Percentiles rank a stretch among this genome's conserved stretches.
phyloP scores from a whole-genome alignment of 192 early-diverging fungal species.

The Gaertneriomyces sp. region DNA sequence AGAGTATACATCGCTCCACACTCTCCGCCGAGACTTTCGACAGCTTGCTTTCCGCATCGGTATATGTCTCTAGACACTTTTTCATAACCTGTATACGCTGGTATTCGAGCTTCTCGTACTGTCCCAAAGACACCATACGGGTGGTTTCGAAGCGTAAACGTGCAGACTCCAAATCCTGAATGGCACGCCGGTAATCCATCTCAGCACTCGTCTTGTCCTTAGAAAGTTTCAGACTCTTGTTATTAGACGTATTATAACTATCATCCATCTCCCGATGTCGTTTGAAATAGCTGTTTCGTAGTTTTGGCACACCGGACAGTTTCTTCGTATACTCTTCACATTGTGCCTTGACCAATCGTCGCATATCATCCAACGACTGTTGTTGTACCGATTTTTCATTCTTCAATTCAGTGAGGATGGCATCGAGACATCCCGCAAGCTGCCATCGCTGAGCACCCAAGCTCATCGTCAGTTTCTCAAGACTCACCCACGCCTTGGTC shows the following conservation, averaged over 20 bases:
- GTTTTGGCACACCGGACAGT: constrained; percentile 8
- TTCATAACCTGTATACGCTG: constrained; percentile 1
- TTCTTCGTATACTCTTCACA: constrained; percentile 18
- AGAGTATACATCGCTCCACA: constrained; percentile 4
- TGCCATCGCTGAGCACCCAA: neutral
- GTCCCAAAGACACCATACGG: too few species aligned
- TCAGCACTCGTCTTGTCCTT: constrained; percentile 22
- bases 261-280: constrained; percentile 5
- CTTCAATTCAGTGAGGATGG: constrained; percentile 1
- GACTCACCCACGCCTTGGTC: constrained; percentile 10
- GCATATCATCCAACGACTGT: constrained; percentile 1
- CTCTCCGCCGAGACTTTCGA: neutral
- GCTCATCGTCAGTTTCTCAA: constrained; percentile 7
- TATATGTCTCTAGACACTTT: neutral
- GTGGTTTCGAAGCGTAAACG: neutral
- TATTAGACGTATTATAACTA: neutral
- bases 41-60: constrained; percentile 7
- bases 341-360: neutral
- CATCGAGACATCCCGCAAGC: constrained; percentile 1
- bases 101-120: too few species aligned
- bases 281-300: constrained; percentile 3
- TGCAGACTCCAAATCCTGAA: constrained; percentile 19
- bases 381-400: constrained; percentile 7
- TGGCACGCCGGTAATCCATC: constrained; percentile 22
- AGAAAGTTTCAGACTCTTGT: constrained; percentile 17